Percentiles rank a stretch among this genome's conserved stretches.
Conservation (phyloP, 192 early-diverging fungal genomes). For the Coemansia sp. region DNA sequence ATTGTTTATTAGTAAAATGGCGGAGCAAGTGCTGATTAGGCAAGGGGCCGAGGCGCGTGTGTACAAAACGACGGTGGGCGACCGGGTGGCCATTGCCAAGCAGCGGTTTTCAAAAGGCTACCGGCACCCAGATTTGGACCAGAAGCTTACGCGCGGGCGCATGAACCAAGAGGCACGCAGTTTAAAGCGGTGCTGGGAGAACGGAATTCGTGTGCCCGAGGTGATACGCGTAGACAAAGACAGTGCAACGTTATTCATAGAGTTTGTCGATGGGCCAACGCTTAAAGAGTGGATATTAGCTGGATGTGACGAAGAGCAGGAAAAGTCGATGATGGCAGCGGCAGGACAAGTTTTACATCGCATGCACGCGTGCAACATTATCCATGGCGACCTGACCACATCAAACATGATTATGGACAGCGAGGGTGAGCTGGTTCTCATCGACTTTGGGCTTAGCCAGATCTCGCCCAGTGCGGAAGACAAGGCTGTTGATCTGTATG, state of each 20-base stretch:
- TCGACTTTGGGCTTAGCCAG: constrained; percentile 97
- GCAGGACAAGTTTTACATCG: constrained; percentile 68
- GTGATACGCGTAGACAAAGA: constrained; percentile 78
- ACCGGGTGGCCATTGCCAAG: constrained; percentile 69
- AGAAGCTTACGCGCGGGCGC: constrained; percentile 71
- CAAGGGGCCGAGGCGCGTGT: constrained; percentile 88
- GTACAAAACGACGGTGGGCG: constrained; percentile 65
- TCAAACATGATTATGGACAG: constrained; percentile 82
- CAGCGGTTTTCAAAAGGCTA: constrained; percentile 92
- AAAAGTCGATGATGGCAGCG: constrained; percentile 46
- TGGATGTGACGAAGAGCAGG: constrained; percentile 16
- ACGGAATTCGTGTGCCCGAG: constrained; percentile 77
- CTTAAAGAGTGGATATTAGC: constrained; percentile 68
- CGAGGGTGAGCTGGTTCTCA: constrained; percentile 59
- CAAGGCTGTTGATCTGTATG: constrained; percentile 98
- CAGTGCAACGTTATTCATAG: constrained; percentile 82
- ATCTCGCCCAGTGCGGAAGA: constrained; percentile 83
- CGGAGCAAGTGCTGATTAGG: constrained; percentile 60
- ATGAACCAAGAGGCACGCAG: constrained; percentile 86
- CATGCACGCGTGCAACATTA: constrained; percentile 82
- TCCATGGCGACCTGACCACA: constrained; percentile 97
- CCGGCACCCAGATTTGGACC: constrained; percentile 87
- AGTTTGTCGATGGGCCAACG: constrained; percentile 76
- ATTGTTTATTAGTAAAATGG: background rate
- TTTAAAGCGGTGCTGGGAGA: constrained; percentile 67